phyloP scores from a whole-genome alignment of 192 early-diverging fungal species.

The Dissophora globulifera region DNA sequence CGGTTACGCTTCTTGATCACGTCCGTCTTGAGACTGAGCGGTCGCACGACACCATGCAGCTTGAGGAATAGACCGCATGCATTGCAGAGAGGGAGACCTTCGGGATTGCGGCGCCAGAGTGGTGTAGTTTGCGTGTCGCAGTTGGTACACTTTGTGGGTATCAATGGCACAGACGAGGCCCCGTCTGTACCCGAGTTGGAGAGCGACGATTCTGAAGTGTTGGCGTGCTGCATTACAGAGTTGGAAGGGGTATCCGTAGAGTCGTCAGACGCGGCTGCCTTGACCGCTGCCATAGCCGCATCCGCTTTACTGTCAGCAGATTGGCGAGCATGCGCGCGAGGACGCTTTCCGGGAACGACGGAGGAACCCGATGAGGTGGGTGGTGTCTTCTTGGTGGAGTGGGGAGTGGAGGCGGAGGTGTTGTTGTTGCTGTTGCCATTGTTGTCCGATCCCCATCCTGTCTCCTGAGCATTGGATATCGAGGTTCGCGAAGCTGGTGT shows the following conservation, averaged over 20 bases:
- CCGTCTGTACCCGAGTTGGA: conserved; percentile 21
- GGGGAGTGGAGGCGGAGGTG: no score
- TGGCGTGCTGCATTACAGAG: conserved; percentile 16
- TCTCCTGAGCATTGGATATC: conserved; percentile 4
- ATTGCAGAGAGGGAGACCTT: conserved; percentile 94
- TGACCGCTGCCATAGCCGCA: not conserved
- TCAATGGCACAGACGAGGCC: conserved; percentile 35
- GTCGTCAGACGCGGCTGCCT: conserved; percentile 17
- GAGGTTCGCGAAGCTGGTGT: conserved; percentile 4
- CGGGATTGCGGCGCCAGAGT: conserved; percentile 92
- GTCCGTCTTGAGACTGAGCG: conserved; percentile 88
- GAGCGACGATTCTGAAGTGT: conserved; percentile 24
- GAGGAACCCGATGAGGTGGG: conserved; percentile 33
- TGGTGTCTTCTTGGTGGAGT: conserved; percentile 42
- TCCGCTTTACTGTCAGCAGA: conserved; percentile 22
- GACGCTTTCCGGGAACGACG: conserved; percentile 42
- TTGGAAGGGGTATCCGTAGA: not conserved
- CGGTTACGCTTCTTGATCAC: conserved; percentile 94
- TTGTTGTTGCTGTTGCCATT: no score
- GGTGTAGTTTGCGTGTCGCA: conserved; percentile 92
- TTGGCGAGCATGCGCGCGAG: conserved; percentile 40
- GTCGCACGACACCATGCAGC: conserved; percentile 90
- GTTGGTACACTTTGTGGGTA: conserved; percentile 77
- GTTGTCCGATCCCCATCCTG: conserved; percentile 19
- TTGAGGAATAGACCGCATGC: conserved; percentile 97